These are phyloP conservation scores for Tolypocladium capitatum DNA, from an alignment of 2,329 filamentous ascomycete species.

Conservation along the genomic window DNA sequence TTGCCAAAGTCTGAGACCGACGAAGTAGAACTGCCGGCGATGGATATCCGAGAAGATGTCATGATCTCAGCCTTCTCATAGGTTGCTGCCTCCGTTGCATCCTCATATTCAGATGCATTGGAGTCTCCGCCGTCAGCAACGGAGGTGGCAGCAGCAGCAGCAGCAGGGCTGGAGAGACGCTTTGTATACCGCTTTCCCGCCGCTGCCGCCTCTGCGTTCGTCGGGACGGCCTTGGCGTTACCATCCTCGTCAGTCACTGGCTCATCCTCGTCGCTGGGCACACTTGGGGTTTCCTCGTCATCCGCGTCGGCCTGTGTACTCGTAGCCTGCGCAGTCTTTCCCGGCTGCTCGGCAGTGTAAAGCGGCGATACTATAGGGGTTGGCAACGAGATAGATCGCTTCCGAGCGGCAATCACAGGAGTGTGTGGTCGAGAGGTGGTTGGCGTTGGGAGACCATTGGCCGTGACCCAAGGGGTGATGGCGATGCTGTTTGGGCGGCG, in stretches of 20 bases:
- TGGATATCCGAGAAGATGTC: slow-evolving; percentile 42
- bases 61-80: slow-evolving; percentile 46
- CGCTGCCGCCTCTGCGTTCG: not conserved
- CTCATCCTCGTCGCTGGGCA: not conserved
- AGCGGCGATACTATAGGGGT: slow-evolving; percentile 15
- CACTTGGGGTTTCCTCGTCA: not conserved
- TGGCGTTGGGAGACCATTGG: slow-evolving; percentile 18
- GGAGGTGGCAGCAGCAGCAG: not conserved
- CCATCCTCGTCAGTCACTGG: not conserved
- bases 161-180: not conserved
- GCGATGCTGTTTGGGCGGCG: slow-evolving; percentile 33
- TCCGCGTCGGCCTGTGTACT: not conserved
- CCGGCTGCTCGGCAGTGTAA: not conserved
- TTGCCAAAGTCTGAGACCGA: slow-evolving; percentile 32
- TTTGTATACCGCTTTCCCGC: not conserved
- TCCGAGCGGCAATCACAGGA: slow-evolving; percentile 21
- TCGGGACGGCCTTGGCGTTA: not conserved
- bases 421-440: slow-evolving; percentile 21
- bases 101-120: slow-evolving; percentile 15
- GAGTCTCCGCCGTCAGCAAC: slow-evolving; percentile 1
- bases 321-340: not conserved
- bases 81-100: slow-evolving; percentile 31
- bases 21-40: slow-evolving; percentile 37
- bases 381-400: slow-evolving; percentile 37
- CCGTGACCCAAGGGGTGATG: slow-evolving; percentile 9